phyloP scores from a whole-genome alignment of 2,329 filamentous ascomycete species.

The Clonostachys solani region DNA sequence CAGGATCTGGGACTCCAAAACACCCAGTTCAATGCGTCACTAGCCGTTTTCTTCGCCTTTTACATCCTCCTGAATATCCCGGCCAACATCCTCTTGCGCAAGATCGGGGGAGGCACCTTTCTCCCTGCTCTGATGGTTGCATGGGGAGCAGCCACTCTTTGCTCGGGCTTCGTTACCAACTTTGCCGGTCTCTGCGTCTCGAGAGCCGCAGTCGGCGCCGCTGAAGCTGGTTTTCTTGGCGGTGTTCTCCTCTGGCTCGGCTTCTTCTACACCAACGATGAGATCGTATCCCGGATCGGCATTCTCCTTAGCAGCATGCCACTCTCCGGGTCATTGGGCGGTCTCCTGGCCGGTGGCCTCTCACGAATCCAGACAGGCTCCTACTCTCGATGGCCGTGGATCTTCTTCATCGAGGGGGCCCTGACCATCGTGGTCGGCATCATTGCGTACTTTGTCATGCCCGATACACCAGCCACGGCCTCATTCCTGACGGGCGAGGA shows the following conservation, averaged over 20 bases:
- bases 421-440: constrained; percentile 20
- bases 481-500: constrained; percentile 2
- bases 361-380: constrained; percentile 10
- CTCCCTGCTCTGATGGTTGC: neutral
- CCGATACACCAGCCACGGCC: constrained; percentile 8
- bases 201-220: neutral
- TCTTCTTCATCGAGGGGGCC: constrained; percentile 17
- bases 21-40: neutral
- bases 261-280: neutral
- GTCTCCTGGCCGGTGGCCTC: constrained; percentile 12
- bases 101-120: neutral
- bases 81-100: neutral
- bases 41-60: constrained; percentile 70
- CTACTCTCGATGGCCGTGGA: constrained; percentile 13
- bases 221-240: neutral
- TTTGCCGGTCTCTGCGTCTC: neutral
- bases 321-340: constrained; percentile 10
- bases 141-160: neutral
- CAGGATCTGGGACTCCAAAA: neutral
- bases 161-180: neutral
- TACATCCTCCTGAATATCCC: constrained; percentile 71
- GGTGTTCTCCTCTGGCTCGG: neutral
- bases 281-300: neutral
- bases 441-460: constrained; percentile 34
- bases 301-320: neutral